Base-by-base conservation (phyloP, 805 yeast species). In the Torulaspora gathmanii region DNA sequence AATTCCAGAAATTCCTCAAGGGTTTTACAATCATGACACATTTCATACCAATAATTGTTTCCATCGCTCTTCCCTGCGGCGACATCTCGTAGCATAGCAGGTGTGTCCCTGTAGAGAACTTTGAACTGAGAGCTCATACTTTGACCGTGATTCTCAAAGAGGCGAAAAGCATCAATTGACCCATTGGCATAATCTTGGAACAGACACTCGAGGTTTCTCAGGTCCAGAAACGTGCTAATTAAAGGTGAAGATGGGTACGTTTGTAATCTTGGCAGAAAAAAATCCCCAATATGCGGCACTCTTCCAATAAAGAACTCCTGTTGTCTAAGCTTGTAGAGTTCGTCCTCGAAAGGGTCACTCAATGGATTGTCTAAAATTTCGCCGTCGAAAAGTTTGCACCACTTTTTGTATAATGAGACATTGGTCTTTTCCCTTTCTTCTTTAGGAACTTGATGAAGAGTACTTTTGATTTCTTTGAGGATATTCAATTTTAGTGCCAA, bases 261-360 rank as follows among this genome's bases (percentile, higher is more conserved):
- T 37, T 49, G 45, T 27, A 63, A 41, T 23, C 61, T 47, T 31
- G 68, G 67, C 11, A 63, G 28, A 42, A 60, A 62, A 37, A 63
- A 63, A 46, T 63, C 68, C 26, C 68, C 68, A 22, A 62, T 51
- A 10, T 57, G 50, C 1, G 61, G 59, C 1, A 63, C 54, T 40
- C 65, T 52, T 3, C 63, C 64, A n/a, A 63, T 45, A 33, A 62
- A 59, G 37, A 63, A 63, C 35, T 63, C 68, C 31, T 56, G 55
- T 19, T 54, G 47, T 39, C 68, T 58, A 23, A 62, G 26, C 44
- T 47, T 60, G 36, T 57, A 60, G 4, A 53, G 38, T 22, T 59
- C 63, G 30, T 59, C 60, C 6, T 45, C 52, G 35, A 48, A 62
- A 7, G 67, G 66, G 39, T 58, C 48, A 11, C 54, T 49, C 38